Evolutionary conservation across 2,329 filamentous ascomycete species (phyloP).

Genomic region (Penicillium paneum): DNA sequence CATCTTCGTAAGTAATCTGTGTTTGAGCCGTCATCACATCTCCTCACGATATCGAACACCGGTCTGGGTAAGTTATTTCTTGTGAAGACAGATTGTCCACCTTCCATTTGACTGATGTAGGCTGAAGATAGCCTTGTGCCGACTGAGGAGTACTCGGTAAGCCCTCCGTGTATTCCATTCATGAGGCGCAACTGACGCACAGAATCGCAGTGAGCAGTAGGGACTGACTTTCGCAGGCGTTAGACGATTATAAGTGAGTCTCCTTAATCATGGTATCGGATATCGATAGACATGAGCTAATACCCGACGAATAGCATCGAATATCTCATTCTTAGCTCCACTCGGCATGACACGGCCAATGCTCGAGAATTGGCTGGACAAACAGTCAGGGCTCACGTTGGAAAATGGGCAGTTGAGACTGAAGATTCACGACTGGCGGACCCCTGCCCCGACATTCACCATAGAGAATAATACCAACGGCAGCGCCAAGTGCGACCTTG

Average conservation of each 20-base stretch:
- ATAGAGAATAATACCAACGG: background rate
- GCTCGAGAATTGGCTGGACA: background rate
- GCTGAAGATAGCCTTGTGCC: too few relatives aligned
- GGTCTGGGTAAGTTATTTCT: background rate
- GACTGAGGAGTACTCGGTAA: background rate
- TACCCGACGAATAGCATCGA: background rate
- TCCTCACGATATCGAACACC: background rate
- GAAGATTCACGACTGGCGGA: background rate
- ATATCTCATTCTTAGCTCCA: background rate
- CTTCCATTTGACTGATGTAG: background rate
- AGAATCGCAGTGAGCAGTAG: background rate
- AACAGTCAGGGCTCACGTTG: background rate
- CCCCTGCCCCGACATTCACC: background rate
- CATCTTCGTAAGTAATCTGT: background rate
- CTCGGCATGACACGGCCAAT: background rate
- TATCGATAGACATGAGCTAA: background rate
- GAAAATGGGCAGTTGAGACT: background rate
- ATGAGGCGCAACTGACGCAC: background rate
- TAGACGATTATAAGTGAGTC: background rate
- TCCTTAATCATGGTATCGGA: background rate
- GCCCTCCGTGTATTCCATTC: background rate
- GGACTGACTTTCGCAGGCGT: background rate
- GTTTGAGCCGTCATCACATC: background rate
- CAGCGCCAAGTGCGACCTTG: background rate
- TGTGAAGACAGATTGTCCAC: background rate